Evolutionary conservation across 805 yeast genomes (phyloP).

Genomic region (Wickerhamiella azymoides): DNA sequence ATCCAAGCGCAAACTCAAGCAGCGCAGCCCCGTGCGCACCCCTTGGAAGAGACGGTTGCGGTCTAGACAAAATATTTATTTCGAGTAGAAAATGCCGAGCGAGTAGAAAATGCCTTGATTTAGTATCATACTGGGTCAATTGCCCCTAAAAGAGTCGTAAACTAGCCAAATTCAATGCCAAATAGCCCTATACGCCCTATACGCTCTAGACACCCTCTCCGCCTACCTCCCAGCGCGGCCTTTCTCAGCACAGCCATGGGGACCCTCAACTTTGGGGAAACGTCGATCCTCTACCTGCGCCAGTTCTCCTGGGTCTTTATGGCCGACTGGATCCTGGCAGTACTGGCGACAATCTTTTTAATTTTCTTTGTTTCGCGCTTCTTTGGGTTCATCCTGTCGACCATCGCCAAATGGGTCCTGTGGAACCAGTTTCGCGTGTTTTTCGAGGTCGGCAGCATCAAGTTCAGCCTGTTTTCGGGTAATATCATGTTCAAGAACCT

Average conservation of each 20-base stretch:
- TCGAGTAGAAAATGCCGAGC: too few species aligned
- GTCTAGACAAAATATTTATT: too few species aligned
- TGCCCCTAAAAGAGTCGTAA: too few species aligned
- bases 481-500: conserved; percentile 65
- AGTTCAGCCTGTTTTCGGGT: conserved; percentile 72
- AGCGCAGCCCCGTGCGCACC: too few species aligned
- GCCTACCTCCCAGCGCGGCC: background rate
- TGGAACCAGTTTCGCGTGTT: conserved; percentile 52
- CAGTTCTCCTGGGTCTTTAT: conserved; percentile 58
- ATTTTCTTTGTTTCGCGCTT: conserved; percentile 67
- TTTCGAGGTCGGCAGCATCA: conserved; percentile 56
- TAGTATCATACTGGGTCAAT: too few species aligned
- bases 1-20: too few species aligned
- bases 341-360: conserved; percentile 46
- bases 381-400: conserved; percentile 46
- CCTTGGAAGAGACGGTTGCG: too few species aligned
- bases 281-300: conserved; percentile 21
- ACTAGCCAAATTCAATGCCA: too few species aligned
- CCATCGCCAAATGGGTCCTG: conserved; percentile 35
- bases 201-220: background rate
- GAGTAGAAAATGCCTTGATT: too few species aligned
- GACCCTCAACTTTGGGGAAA: conserved; percentile 13
- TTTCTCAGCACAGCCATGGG: background rate
- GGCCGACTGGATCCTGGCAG: conserved; percentile 65
- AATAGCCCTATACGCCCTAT: too few species aligned